Conservation (phyloP, 108 stramenopile genomes). For the Cyclotella atomus region DNA sequence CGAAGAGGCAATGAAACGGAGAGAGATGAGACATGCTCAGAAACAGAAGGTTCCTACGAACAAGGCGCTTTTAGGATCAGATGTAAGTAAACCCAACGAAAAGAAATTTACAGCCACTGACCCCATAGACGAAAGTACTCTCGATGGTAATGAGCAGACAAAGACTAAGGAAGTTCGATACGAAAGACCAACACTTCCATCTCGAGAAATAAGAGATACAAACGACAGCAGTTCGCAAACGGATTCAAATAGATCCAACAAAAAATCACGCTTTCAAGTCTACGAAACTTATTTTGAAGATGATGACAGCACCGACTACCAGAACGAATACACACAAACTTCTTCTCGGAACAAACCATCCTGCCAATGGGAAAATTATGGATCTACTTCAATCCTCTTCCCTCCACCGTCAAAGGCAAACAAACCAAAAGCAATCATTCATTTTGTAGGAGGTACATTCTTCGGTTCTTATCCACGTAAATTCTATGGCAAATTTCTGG, state of each 20-base stretch:
- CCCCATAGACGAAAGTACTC: too few relatives aligned
- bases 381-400: conserved; percentile 67
- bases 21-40: conserved; percentile 12
- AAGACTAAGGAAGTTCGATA: too few relatives aligned
- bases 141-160: too few relatives aligned
- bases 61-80: too few relatives aligned
- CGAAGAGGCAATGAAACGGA: conserved; percentile 36
- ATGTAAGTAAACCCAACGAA: not conserved
- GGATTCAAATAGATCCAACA: too few relatives aligned
- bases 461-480: conserved; percentile 74
- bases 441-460: conserved; percentile 86
- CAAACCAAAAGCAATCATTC: conserved; percentile 68
- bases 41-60: too few relatives aligned
- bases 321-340: not conserved
- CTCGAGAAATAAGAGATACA: too few relatives aligned
- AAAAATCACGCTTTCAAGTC: not conserved
- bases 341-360: conserved; percentile 2
- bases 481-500: conserved; percentile 72
- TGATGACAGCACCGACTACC: not conserved
- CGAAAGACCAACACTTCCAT: too few relatives aligned
- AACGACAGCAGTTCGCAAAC: too few relatives aligned
- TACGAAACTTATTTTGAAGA: not conserved
- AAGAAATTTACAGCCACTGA: not conserved
- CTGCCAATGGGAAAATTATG: conserved; percentile 54
- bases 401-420: conserved; percentile 49